phyloP scores from a whole-genome alignment of 2,329 filamentous ascomycete species.

The Stagonosporopsis vannaccii region DNA sequence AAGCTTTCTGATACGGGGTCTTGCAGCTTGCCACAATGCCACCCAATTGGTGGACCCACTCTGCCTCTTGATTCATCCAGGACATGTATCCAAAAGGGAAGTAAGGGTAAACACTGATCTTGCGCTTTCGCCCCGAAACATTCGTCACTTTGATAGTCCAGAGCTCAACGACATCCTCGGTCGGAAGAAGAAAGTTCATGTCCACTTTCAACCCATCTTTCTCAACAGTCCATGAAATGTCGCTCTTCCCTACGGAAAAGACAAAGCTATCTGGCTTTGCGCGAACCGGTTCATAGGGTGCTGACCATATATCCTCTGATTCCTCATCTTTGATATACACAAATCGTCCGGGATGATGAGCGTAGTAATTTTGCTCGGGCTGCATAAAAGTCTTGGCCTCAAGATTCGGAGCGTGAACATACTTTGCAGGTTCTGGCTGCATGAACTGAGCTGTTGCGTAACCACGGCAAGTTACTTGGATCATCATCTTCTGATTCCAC shows the following conservation, averaged over 20 bases:
- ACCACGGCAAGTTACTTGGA: conserved; percentile 66
- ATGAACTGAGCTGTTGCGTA: conserved; percentile 67
- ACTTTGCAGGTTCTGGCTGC: conserved; percentile 68
- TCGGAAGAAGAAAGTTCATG: conserved; percentile 61
- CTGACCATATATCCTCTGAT: conserved; percentile 60
- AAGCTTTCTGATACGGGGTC: conserved; percentile 65
- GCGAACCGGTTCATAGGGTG: conserved; percentile 64
- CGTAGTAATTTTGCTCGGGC: conserved; percentile 66
- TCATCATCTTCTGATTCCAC: conserved; percentile 69
- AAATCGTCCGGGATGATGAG: conserved; percentile 66
- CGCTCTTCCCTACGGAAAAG: conserved; percentile 64
- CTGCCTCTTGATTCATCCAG: conserved; percentile 67
- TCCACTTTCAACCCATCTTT: conserved; percentile 60
- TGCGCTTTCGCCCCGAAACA: conserved; percentile 54
- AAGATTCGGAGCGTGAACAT: conserved; percentile 65
- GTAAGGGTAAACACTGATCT: conserved; percentile 63
- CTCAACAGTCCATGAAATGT: conserved; percentile 63
- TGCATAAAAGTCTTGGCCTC: conserved; percentile 69
- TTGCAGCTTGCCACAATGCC: conserved; percentile 62
- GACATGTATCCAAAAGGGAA: conserved; percentile 68
- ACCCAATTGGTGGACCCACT: conserved; percentile 58
- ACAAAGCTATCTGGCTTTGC: conserved; percentile 57
- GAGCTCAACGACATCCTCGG: conserved; percentile 63
- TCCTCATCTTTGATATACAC: conserved; percentile 67
- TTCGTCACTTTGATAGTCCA: conserved; percentile 64